phyloP scores from a whole-genome alignment of 2,329 filamentous ascomycete species.

The Hortaea sp. region DNA sequence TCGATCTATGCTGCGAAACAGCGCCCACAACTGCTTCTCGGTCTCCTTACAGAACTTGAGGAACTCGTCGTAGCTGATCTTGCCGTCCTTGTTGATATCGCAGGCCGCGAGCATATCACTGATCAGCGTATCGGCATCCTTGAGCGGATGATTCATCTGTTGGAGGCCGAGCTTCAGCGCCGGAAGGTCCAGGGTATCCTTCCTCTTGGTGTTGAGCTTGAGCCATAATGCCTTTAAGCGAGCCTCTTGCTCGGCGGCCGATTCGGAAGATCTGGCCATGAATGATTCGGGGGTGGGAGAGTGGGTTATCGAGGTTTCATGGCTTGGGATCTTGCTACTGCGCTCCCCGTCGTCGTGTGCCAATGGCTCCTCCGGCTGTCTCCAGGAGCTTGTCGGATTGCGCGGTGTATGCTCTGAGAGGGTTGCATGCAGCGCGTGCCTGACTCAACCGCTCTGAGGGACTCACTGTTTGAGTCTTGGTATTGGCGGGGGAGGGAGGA shows the following conservation, averaged over 20 bases:
- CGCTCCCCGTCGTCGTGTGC: no score
- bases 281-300: neutral
- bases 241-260: slow-evolving; percentile 61
- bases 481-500: no score
- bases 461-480: no score
- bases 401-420: no score
- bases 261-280: neutral
- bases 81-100: slow-evolving; percentile 77
- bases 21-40: slow-evolving; percentile 67
- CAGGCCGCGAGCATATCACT: slow-evolving; percentile 70
- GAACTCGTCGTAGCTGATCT: slow-evolving; percentile 91
- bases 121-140: slow-evolving; percentile 83
- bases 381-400: no score
- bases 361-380: no score
- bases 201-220: slow-evolving; percentile 64
- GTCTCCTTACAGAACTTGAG: slow-evolving; percentile 77
- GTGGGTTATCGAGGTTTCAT: slow-evolving; percentile 1
- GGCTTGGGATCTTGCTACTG: neutral
- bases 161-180: slow-evolving; percentile 74
- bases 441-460: no score
- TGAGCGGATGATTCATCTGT: slow-evolving; percentile 85
- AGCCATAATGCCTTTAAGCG: slow-evolving; percentile 77
- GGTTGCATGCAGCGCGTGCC: no score
- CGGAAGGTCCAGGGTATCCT: slow-evolving; percentile 73
- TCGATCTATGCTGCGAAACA: slow-evolving; percentile 81